These are phyloP conservation scores for Pontederia crassipes DNA, from an alignment of 176 grass and related monocot genomes.

Conservation along the genomic window DNA sequence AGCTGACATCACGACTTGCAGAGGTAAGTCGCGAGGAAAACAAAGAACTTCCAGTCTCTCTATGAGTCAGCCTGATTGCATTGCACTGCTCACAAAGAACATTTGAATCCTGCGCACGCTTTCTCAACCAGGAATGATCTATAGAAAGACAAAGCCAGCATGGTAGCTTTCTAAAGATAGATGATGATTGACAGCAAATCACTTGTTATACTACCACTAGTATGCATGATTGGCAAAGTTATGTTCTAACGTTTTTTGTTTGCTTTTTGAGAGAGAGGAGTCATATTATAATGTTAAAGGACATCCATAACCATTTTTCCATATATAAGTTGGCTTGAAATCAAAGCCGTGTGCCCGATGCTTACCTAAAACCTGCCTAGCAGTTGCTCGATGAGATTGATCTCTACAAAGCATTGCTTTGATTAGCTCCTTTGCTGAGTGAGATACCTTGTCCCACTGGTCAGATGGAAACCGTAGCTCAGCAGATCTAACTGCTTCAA, in stretches of 20 bases:
- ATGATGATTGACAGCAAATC: no score
- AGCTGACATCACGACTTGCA: slow-evolving; percentile 64
- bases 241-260: no score
- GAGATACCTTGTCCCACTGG: slow-evolving; percentile 65
- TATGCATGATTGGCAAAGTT: no score
- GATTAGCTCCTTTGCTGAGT: slow-evolving; percentile 70
- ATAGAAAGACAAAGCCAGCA: slow-evolving; percentile 1
- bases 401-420: slow-evolving; percentile 61
- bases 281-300: no score
- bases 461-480: slow-evolving; percentile 73
- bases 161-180: neutral
- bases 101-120: slow-evolving; percentile 36
- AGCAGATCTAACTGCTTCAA: slow-evolving; percentile 65
- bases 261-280: no score
- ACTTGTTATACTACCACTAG: neutral
- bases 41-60: slow-evolving; percentile 39
- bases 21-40: slow-evolving; percentile 38
- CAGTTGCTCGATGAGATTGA: slow-evolving; percentile 43
- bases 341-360: neutral
- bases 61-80: slow-evolving; percentile 14
- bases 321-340: neutral
- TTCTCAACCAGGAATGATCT: slow-evolving; percentile 84
- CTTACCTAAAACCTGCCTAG: slow-evolving; percentile 74
- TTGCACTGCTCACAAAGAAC: slow-evolving; percentile 28
- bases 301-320: no score